Base-by-base conservation (phyloP, 352 stramenopile genomes). In the Pythium rhizo-oryzae region DNA sequence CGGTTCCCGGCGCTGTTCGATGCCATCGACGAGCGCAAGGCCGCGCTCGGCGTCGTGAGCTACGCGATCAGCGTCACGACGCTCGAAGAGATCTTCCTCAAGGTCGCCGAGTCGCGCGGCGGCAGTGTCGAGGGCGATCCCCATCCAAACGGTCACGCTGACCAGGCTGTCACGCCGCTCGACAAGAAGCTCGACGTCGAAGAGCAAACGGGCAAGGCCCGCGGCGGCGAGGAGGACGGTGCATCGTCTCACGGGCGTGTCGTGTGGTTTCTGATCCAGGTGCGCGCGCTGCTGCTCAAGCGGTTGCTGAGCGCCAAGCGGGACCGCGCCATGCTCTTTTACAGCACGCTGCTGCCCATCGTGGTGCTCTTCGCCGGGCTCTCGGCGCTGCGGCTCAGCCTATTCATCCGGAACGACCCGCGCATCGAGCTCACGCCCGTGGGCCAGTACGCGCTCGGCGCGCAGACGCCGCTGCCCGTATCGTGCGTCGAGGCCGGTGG, bases 81-180 rank as follows among this genome's bases (percentile, higher is more conserved):
- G 24, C 77, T 97, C 0, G 90, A 97, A 69, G 89, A 97, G 69
- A 89, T 97, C 23, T 97, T 97, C 53, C 67, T 97, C 6, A 95
- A 94, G 44, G 88, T 97, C 21, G 87, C 90, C 13, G 77, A 89
- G 56, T 23, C 57, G 21, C 23, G 19, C 44, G 46, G n/a, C 24
- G 43, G 4, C 37, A 11, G 4, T 23, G 35, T n/a, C n/a, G n/a
- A n/a, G n/a, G n/a, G 12, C 13, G 30, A n/a, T 11, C 12, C 23
- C 47, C 11, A 35, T 3, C 15, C 37, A 18, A 43, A 47, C 12
- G 41, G 9, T 16, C 15, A 47, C 35, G 13, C 1, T 15, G 12
- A 8, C 2, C 12, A 41, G 8, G 41, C n/a, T 39, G 52, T 41
- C 35, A 62, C 24, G n/a, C 23, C 62, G 7, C 62, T 52, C 9